Evolutionary conservation across 2,329 filamentous ascomycete species (phyloP).

Genomic region (Chaetomiaceae sp.): DNA sequence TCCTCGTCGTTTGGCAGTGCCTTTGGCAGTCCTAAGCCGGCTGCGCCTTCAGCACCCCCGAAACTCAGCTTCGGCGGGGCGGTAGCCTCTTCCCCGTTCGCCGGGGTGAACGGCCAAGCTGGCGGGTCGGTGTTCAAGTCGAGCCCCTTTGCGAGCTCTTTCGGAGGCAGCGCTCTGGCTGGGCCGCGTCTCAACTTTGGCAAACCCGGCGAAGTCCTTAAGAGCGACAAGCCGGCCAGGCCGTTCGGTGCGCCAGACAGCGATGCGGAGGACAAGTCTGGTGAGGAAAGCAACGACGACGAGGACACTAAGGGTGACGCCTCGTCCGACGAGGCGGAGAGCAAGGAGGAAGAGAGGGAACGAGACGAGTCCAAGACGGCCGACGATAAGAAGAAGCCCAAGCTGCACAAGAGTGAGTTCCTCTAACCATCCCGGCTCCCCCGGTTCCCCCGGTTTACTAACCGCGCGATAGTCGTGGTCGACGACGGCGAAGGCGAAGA

Average conservation of each 20-base stretch:
- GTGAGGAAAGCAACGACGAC: constrained; percentile 50
- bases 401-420: constrained; percentile 64
- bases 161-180: constrained; percentile 41
- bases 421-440: too few species aligned
- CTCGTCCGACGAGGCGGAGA: constrained; percentile 46
- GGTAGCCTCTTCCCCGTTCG: constrained; percentile 44
- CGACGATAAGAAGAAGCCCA: constrained; percentile 62
- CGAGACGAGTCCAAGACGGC: constrained; percentile 49
- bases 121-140: constrained; percentile 22
- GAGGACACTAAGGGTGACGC: constrained; percentile 40
- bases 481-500: constrained; percentile 88
- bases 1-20: constrained; percentile 36
- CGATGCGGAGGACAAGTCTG: constrained; percentile 50
- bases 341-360: constrained; percentile 49
- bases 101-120: constrained; percentile 34
- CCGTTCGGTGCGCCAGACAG: constrained; percentile 75
- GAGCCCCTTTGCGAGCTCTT: constrained; percentile 49
- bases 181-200: constrained; percentile 63
- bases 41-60: constrained; percentile 33
- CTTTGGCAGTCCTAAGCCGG: constrained; percentile 31
- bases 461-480: constrained; percentile 50
- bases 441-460: neutral
- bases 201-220: constrained; percentile 51
- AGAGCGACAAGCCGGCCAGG: constrained; percentile 59
- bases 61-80: constrained; percentile 48